phyloP scores from a whole-genome alignment of 305 asterid species.

The Fraxinus dipetala region DNA sequence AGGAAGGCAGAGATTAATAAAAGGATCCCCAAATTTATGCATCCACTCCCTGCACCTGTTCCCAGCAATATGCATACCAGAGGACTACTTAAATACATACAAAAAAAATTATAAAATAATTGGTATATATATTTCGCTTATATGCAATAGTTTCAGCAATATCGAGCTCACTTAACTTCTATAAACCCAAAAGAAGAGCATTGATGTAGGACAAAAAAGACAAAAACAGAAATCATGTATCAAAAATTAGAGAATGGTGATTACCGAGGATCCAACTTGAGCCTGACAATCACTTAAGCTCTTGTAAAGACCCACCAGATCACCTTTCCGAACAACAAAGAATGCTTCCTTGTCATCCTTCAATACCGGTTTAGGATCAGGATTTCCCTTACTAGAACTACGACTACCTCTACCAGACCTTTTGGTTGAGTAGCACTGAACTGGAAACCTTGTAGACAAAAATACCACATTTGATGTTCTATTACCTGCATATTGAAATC shows the following conservation, averaged over 20 bases:
- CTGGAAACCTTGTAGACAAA: slow-evolving; percentile 37
- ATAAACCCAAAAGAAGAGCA: neutral
- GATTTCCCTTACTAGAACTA: slow-evolving; percentile 37
- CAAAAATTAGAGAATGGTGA: slow-evolving; percentile 16
- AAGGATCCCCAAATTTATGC: neutral
- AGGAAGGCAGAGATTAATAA: neutral
- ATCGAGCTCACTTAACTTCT: neutral
- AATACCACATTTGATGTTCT: slow-evolving; percentile 35
- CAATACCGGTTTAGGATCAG: slow-evolving; percentile 43
- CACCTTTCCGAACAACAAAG: slow-evolving; percentile 94
- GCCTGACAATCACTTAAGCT: slow-evolving; percentile 93
- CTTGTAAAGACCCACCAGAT: slow-evolving; percentile 82
- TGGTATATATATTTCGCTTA: neutral
- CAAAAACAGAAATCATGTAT: neutral
- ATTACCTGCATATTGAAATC: slow-evolving; percentile 36
- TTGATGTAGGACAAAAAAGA: neutral
- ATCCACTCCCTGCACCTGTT: neutral
- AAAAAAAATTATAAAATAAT: neutral
- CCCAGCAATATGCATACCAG: neutral
- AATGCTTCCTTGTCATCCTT: slow-evolving; percentile 89
- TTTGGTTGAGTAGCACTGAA: slow-evolving; percentile 53
- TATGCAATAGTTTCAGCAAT: neutral
- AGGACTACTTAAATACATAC: neutral
- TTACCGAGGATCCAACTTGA: slow-evolving; percentile 96
- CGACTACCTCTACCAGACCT: slow-evolving; percentile 35